These are phyloP conservation scores for Syzygium jambos DNA, from an alignment of 345 rosid species.

Conservation along the genomic window DNA sequence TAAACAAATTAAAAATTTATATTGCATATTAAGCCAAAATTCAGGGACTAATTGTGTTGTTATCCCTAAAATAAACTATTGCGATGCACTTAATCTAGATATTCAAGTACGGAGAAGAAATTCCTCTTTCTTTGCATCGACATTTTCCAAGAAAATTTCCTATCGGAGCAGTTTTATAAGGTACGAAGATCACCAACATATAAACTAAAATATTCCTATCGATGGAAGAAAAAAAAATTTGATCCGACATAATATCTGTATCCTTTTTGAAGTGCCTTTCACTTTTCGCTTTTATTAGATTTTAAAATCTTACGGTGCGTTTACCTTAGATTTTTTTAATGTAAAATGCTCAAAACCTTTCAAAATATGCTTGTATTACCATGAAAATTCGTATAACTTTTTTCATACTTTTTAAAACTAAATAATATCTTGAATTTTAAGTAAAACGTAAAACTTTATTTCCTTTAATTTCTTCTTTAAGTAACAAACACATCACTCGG, in stretches of 20 bases:
- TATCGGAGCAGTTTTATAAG: neutral
- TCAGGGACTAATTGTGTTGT: too few species aligned
- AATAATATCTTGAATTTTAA: neutral
- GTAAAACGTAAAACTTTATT: neutral
- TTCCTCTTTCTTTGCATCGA: neutral
- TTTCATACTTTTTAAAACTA: neutral
- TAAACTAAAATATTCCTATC: neutral
- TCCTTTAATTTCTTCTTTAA: too few species aligned
- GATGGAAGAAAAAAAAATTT: neutral
- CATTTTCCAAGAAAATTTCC: neutral
- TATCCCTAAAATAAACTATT: neutral
- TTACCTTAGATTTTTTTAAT: neutral
- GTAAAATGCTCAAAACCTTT: neutral
- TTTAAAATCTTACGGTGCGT: accelerated
- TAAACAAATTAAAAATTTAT: too few species aligned
- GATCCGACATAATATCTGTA: neutral
- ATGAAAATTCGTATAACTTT: too few species aligned
- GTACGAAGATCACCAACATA: neutral
- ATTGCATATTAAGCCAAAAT: too few species aligned
- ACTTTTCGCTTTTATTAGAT: neutral
- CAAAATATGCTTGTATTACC: neutral
- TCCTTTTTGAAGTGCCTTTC: neutral
- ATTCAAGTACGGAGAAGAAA: neutral
- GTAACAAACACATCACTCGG: neutral
- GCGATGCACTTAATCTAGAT: neutral